A percentile compares a stretch with the other conserved stretches of the same genome.
These are phyloP conservation scores for Fusarium camptoceras DNA, from an alignment of 2,329 filamentous ascomycete genomes.

Conservation along the genomic window DNA sequence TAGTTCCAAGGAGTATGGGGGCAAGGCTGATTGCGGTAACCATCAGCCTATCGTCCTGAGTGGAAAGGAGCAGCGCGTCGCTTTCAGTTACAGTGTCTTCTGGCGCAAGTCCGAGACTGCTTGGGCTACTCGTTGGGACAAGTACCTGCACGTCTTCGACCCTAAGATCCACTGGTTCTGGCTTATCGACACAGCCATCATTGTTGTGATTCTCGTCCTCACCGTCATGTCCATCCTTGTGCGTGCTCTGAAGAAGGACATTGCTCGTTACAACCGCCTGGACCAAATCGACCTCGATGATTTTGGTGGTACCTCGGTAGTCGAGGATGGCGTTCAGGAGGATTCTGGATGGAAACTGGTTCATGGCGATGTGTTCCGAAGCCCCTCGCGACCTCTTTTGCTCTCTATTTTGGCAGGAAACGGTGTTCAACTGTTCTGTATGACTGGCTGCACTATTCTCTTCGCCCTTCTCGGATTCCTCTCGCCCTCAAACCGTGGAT, in stretches of 20 bases:
- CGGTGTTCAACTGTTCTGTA: slow-evolving; percentile 95
- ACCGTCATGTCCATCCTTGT: slow-evolving; percentile 94
- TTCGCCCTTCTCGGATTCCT: slow-evolving; percentile 96
- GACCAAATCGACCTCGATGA: slow-evolving; percentile 93
- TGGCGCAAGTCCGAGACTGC: slow-evolving; percentile 87
- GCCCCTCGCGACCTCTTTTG: slow-evolving; percentile 83
- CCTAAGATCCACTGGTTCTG: slow-evolving; percentile 99
- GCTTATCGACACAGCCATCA: slow-evolving; percentile 93
- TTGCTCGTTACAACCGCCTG: slow-evolving; percentile 94
- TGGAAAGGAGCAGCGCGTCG: slow-evolving; percentile 70
- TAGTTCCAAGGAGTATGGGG: slow-evolving; percentile 72
- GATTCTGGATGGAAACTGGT: slow-evolving; percentile 99
- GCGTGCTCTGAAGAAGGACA: slow-evolving; percentile 91
- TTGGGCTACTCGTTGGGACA: slow-evolving; percentile 98
- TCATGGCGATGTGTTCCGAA: slow-evolving; percentile 96
- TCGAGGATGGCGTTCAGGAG: slow-evolving; percentile 95
- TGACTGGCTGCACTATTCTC: slow-evolving; percentile 93
- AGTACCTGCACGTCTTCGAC: slow-evolving; percentile 96
- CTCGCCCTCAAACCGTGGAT: slow-evolving; percentile 94
- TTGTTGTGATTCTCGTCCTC: slow-evolving; percentile 89
- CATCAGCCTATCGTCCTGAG: slow-evolving; percentile 72
- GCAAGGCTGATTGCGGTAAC: slow-evolving; percentile 72
- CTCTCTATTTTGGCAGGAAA: slow-evolving; percentile 91
- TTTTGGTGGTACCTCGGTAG: slow-evolving; percentile 78
- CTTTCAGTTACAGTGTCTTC: slow-evolving; percentile 92